Percentiles rank a stretch among this genome's conserved stretches.
Conservation (phyloP, 441 rosid genomes). For the Euphorbia corollata region DNA sequence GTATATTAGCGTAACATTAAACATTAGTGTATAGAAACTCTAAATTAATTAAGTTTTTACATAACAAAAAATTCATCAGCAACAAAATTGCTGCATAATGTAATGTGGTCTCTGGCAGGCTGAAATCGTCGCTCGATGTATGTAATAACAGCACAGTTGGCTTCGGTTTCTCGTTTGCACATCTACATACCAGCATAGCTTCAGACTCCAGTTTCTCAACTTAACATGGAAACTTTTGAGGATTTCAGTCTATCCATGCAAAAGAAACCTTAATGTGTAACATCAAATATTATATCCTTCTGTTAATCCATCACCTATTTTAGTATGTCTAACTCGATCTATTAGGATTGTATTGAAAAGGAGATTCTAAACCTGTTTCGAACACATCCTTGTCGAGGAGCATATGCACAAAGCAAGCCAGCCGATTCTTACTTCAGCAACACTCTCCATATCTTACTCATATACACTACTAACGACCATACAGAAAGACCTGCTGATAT, state of each 20-base stretch:
- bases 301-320: constrained; percentile 11
- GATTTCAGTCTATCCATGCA: constrained; percentile 9
- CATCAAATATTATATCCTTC: background rate
- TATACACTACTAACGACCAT: constrained; percentile 75
- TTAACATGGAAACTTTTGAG: background rate
- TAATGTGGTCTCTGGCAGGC: background rate
- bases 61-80: background rate
- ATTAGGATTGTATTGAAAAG: constrained; percentile 5
- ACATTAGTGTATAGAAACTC: background rate
- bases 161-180: constrained; percentile 2
- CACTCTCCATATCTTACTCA: constrained; percentile 73
- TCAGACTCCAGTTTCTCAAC: background rate
- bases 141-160: background rate
- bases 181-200: constrained; percentile 12
- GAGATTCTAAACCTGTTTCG: constrained; percentile 5
- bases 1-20: background rate
- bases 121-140: constrained; percentile 7
- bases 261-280: constrained; percentile 14
- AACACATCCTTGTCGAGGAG: constrained; percentile 7
- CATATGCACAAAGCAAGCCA: constrained; percentile 18
- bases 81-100: background rate
- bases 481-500: constrained; percentile 80
- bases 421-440: constrained; percentile 47
- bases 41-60: constrained; percentile 3
- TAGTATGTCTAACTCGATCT: constrained; percentile 12